Conservation (phyloP, 371 early-diverging fungal genomes). For the Mortierella sp. region DNA sequence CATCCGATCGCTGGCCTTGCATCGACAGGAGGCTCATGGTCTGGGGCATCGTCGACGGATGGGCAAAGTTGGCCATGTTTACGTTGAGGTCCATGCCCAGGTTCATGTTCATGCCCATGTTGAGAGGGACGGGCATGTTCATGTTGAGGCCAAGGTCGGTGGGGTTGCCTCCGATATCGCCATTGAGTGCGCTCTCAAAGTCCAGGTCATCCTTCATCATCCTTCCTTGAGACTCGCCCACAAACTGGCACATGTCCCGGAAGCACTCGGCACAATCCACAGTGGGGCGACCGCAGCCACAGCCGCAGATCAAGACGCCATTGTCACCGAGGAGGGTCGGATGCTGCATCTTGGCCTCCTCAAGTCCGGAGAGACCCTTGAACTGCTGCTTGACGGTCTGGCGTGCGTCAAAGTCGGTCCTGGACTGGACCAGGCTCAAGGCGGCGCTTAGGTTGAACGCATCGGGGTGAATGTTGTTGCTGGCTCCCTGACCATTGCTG, state of each 20-base stretch:
- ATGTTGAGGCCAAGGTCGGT: slow-evolving; percentile 17
- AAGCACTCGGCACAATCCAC: slow-evolving; percentile 70
- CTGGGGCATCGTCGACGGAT: slow-evolving; percentile 31
- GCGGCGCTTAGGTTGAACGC: slow-evolving; percentile 34
- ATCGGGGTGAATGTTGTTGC: slow-evolving; percentile 8
- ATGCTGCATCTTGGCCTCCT: slow-evolving; percentile 48
- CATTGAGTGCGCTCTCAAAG: slow-evolving; percentile 8
- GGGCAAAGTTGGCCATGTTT: slow-evolving; percentile 25
- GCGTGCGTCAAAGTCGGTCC: slow-evolving; percentile 23
- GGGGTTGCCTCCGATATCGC: neutral
- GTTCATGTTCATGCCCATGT: slow-evolving; percentile 25
- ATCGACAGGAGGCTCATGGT: slow-evolving; percentile 45
- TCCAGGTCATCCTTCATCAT: slow-evolving; percentile 39
- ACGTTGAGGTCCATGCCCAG: slow-evolving; percentile 23
- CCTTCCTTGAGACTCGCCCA: slow-evolving; percentile 43
- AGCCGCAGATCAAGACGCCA: slow-evolving; percentile 68
- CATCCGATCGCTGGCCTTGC: slow-evolving; percentile 32
- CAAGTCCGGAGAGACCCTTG: slow-evolving; percentile 26
- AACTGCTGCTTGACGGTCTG: slow-evolving; percentile 38
- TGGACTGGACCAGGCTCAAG: slow-evolving; percentile 26
- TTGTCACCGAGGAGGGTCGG: slow-evolving; percentile 59
- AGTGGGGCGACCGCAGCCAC: slow-evolving; percentile 70
- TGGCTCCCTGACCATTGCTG: neutral
- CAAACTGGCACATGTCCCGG: slow-evolving; percentile 67
- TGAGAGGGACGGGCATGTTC: slow-evolving; percentile 40